Evolutionary conservation across 495 filamentous ascomycete genomes (phyloP).

Genomic region (Podospora pseudopauciseta): DNA sequence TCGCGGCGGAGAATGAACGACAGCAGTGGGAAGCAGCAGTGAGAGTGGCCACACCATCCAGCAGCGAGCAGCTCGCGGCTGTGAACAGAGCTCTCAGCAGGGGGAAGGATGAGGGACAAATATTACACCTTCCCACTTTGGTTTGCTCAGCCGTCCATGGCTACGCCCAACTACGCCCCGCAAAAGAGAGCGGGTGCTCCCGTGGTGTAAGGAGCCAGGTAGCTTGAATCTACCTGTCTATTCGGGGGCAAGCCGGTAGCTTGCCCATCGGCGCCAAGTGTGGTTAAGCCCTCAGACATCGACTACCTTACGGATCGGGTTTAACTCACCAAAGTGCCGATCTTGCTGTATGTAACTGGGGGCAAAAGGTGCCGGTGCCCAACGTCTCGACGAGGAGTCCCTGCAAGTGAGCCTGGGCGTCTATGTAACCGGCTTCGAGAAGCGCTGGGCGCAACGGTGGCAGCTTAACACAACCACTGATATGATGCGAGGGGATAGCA

Average conservation of each 20-base stretch:
- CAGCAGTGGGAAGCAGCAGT: not conserved
- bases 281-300: not conserved
- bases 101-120: slow-evolving; percentile 14
- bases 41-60: not conserved
- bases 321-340: slow-evolving; percentile 11
- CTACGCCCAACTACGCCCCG: slow-evolving; percentile 11
- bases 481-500: too few relatives aligned
- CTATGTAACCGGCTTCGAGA: not conserved
- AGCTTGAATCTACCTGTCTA: slow-evolving; percentile 13
- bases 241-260: slow-evolving; percentile 10
- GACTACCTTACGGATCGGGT: slow-evolving; percentile 19
- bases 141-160: slow-evolving; percentile 14
- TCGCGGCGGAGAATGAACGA: not conserved
- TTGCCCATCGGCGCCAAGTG: slow-evolving; percentile 15
- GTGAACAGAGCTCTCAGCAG: slow-evolving; percentile 12
- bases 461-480: too few relatives aligned
- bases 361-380: not conserved
- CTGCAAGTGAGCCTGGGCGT: not conserved
- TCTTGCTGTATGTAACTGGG: not conserved
- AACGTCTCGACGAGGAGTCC: not conserved
- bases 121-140: slow-evolving; percentile 31
- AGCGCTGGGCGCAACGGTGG: not conserved
- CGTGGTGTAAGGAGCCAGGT: slow-evolving; percentile 6
- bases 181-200: slow-evolving; percentile 24
- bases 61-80: not conserved